Conservation (phyloP, 2,329 filamentous ascomycete genomes). For the Cryphonectria carpinicola region DNA sequence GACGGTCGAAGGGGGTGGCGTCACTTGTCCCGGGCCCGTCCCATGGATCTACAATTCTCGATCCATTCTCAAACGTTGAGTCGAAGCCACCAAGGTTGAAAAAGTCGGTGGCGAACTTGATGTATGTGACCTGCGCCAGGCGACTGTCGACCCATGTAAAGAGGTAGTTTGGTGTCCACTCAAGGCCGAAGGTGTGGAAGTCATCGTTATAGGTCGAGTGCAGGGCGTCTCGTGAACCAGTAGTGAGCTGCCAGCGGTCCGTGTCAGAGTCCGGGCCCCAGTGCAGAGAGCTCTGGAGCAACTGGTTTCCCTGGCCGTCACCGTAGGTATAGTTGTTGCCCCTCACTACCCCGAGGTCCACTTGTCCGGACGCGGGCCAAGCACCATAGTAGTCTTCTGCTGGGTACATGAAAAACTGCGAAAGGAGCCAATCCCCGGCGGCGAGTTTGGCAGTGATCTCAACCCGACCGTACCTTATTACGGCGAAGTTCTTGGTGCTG, state of each 20-base stretch:
- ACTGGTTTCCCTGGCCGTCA: constrained; percentile 15
- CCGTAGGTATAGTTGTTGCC: constrained; percentile 28
- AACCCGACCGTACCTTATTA: constrained; percentile 28
- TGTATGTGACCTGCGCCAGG: constrained; percentile 26
- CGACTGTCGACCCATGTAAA: constrained; percentile 28
- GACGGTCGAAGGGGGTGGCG: constrained; percentile 16
- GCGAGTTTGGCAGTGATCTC: constrained; percentile 30
- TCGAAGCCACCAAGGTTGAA: constrained; percentile 21
- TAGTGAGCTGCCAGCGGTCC: constrained; percentile 26
- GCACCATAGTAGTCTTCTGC: constrained; percentile 26
- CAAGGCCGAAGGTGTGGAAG: constrained; percentile 28
- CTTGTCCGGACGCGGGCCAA: constrained; percentile 30
- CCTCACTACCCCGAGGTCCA: constrained; percentile 25
- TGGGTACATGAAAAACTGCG: constrained; percentile 26
- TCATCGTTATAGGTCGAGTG: constrained; percentile 17
- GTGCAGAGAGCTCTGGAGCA: constrained; percentile 24
- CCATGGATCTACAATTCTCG: constrained; percentile 22
- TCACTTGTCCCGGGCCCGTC: constrained; percentile 6
- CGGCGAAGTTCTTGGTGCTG: constrained; percentile 27
- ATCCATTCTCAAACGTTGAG: constrained; percentile 23
- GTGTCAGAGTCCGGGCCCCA: constrained; percentile 27
- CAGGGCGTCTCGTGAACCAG: constrained; percentile 18
- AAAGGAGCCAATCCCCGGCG: constrained; percentile 31
- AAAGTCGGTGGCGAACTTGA: constrained; percentile 20
- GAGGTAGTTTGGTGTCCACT: constrained; percentile 28